Percentiles rank a stretch among this genome's conserved stretches.
Evolutionary conservation across 2,329 filamentous ascomycete species (phyloP).

Genomic region (Hypocrella siamensis): DNA sequence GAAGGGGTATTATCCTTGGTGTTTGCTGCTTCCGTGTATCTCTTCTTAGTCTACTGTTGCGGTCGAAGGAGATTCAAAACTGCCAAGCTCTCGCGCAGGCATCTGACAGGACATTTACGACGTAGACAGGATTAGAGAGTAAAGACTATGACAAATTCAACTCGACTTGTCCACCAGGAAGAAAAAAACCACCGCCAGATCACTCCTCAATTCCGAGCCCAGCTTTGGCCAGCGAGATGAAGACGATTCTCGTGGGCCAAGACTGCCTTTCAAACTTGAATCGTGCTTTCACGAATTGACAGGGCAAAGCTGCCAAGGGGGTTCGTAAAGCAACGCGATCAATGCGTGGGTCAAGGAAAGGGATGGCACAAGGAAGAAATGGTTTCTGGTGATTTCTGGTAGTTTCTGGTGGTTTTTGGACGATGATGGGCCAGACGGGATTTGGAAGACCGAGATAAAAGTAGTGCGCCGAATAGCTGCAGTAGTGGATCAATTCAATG

Average conservation of each 20-base stretch:
- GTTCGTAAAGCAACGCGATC: neutral
- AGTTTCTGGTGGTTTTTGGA: no score
- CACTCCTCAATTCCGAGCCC: conserved; percentile 1
- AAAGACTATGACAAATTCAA: conserved; percentile 17
- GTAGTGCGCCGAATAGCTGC: no score
- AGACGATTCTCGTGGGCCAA: no score
- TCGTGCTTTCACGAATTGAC: no score
- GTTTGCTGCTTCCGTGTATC: conserved; percentile 3
- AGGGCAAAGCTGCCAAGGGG: neutral
- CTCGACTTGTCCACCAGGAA: conserved; percentile 1
- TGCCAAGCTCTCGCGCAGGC: conserved; percentile 11
- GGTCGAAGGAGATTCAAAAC: conserved; percentile 9
- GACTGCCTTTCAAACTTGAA: no score
- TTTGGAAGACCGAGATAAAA: no score
- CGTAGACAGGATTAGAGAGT: conserved; percentile 14
- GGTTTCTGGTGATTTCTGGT: neutral
- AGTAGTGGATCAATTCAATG: no score
- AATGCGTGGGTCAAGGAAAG: neutral
- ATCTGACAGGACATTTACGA: conserved; percentile 15
- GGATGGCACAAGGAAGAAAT: neutral
- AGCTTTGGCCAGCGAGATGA: no score
- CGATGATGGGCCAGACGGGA: no score
- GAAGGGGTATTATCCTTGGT: conserved; percentile 4
- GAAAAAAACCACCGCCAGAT: conserved; percentile 1
- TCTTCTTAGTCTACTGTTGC: conserved; percentile 13